Evolutionary conservation across 2,329 filamentous ascomycete species (phyloP).

Genomic region (Apiospora arundinis): DNA sequence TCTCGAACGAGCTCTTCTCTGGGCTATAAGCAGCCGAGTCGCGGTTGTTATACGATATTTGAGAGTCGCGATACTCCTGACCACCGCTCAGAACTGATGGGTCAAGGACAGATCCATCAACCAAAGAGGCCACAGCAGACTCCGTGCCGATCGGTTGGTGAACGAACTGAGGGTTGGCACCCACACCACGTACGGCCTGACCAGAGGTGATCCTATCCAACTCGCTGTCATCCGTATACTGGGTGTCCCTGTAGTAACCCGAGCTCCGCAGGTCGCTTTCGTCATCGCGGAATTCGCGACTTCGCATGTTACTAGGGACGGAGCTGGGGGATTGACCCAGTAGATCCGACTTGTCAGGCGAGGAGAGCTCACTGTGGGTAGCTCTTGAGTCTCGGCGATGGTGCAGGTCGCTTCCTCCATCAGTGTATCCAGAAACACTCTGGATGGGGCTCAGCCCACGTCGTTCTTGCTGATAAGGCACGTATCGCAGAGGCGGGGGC

Average conservation of each 20-base stretch:
- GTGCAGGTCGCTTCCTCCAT: slow-evolving; percentile 67
- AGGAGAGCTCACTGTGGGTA: slow-evolving; percentile 63
- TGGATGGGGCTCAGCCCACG: slow-evolving; percentile 87
- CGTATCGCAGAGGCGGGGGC: slow-evolving; percentile 67
- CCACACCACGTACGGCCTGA: slow-evolving; percentile 74
- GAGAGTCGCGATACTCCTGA: slow-evolving; percentile 52
- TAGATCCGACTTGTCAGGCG: slow-evolving; percentile 61
- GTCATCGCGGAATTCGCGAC: slow-evolving; percentile 64
- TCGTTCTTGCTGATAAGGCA: slow-evolving; percentile 71
- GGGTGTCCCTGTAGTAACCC: slow-evolving; percentile 58
- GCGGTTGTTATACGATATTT: slow-evolving; percentile 38
- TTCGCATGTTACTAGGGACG: slow-evolving; percentile 55
- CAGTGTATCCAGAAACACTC: slow-evolving; percentile 86
- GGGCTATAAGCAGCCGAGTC: slow-evolving; percentile 45
- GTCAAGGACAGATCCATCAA: slow-evolving; percentile 74
- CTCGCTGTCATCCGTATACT: slow-evolving; percentile 60
- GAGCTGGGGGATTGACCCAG: slow-evolving; percentile 59
- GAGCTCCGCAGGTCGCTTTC: slow-evolving; percentile 61
- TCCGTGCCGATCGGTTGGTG: slow-evolving; percentile 77
- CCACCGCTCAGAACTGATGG: slow-evolving; percentile 70
- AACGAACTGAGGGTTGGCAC: slow-evolving; percentile 77
- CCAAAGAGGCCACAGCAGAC: slow-evolving; percentile 86
- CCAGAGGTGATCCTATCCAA: slow-evolving; percentile 66
- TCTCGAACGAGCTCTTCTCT: slow-evolving; percentile 48
- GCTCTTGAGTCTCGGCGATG: slow-evolving; percentile 63